Base-by-base conservation (phyloP, 2,329 filamentous ascomycete genomes). In the Neurospora sp. region DNA sequence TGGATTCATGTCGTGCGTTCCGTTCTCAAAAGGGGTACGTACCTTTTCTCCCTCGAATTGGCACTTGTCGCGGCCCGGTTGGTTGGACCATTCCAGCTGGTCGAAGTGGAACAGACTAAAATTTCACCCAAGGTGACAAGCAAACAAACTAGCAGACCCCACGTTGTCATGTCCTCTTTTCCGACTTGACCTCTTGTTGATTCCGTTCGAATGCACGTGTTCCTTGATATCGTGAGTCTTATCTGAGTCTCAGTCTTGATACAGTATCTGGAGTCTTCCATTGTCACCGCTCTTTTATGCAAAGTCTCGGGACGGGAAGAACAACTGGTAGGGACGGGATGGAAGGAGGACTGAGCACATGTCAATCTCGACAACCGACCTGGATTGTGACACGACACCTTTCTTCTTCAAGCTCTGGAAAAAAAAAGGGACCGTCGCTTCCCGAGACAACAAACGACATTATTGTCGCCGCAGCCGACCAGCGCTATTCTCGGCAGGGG, bases 401-500 rank as follows among this genome's bases (percentile, higher is more conserved):
- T 57, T 57, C 23, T 2, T 62, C 52, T 33, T 17, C 19, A 5
- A 43, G 4, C 2, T 41, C 40, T 3, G 17, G 28, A 28, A 8
- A 41, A 46, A 46, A 10, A 43, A 46, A 8, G 41, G 41, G 41
- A 46, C 41, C 41, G n/a, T 46, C 41, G 12, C 23, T 62, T 62
- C 52, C 52, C 52, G 52, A 36, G 52, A 62, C 52, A 62, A 33
- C 52, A 62, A 62, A 62, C 23, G 52, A 62, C 23, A 33, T 8
- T 57, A 33, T 33, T 57, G 12, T 17, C 23, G 52, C 52, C 43
- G 43, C 43, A 46, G 10, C 43, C 46, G 52, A 57, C 65, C 69
- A 67, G 57, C 33, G 68, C 39, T 65, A 23, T 65, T 68, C 68
- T 69, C 28, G 69, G 66, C 52, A 40, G 28, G 52, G 23, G 23